A percentile compares a stretch with the other conserved stretches of the same genome.
Conservation (phyloP, 805 yeast species). For the Candida tibetensis region DNA sequence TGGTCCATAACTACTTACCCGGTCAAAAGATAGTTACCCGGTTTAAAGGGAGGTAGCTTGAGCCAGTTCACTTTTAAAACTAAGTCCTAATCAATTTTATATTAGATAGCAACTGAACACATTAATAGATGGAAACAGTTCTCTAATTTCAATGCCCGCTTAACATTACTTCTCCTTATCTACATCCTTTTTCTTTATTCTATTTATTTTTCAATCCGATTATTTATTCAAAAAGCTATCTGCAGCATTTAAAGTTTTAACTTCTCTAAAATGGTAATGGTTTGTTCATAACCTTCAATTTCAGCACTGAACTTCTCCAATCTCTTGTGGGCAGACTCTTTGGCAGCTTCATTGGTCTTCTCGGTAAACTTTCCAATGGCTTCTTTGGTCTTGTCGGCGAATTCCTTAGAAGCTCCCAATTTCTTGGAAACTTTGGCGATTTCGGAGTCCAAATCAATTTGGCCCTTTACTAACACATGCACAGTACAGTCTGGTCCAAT, state of each 20-base stretch:
- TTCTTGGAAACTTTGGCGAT: conserved; percentile 78
- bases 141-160: no score
- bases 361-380: conserved; percentile 77
- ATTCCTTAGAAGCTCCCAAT: conserved; percentile 60
- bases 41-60: no score
- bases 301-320: conserved; percentile 77
- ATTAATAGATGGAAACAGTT: no score
- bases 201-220: background rate
- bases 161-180: background rate
- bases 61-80: no score
- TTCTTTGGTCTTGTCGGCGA: conserved; percentile 64
- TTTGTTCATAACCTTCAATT: conserved; percentile 83
- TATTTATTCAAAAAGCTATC: no score
- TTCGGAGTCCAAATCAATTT: conserved; percentile 89
- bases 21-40: no score
- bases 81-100: no score
- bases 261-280: conserved; percentile 79
- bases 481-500: conserved; percentile 81
- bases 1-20: no score
- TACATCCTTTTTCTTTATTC: no score
- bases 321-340: conserved; percentile 68
- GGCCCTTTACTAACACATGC: conserved; percentile 90
- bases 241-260: conserved; percentile 53
- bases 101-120: no score
- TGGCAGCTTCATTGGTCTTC: conserved; percentile 81